Conservation (phyloP, 2,329 filamentous ascomycete genomes). For the Stagonosporopsis rhizophila region DNA sequence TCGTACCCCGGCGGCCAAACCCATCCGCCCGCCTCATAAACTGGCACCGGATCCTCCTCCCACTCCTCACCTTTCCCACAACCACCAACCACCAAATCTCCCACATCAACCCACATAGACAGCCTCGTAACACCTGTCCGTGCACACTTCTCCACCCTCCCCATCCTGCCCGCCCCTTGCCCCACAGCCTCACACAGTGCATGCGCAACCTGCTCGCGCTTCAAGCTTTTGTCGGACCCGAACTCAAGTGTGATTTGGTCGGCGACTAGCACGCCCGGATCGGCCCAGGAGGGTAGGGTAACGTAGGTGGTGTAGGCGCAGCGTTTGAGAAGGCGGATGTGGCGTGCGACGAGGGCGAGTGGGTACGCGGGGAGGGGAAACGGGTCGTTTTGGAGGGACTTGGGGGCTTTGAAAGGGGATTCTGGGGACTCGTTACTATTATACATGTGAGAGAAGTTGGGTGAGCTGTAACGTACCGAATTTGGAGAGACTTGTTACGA, state of each 20-base stretch:
- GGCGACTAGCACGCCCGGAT: slow-evolving; percentile 12
- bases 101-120: slow-evolving; percentile 24
- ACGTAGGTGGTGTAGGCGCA: slow-evolving; percentile 18
- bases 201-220: slow-evolving; percentile 8
- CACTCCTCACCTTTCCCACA: not conserved
- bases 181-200: slow-evolving; percentile 20
- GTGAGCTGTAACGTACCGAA: not conserved
- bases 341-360: slow-evolving; percentile 11
- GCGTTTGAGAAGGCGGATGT: slow-evolving; percentile 18
- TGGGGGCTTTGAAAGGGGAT: slow-evolving; percentile 3
- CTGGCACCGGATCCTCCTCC: slow-evolving; percentile 4
- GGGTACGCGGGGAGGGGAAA: slow-evolving; percentile 5
- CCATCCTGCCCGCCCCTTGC: slow-evolving; percentile 23
- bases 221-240: slow-evolving; percentile 4
- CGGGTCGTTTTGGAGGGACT: not conserved
- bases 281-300: slow-evolving; percentile 18
- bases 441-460: not conserved
- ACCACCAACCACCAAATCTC: slow-evolving; percentile 11
- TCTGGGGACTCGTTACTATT: not conserved
- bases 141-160: slow-evolving; percentile 16
- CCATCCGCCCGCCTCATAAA: slow-evolving; percentile 3
- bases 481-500: slow-evolving; percentile 7
- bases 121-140: slow-evolving; percentile 16
- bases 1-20: slow-evolving; percentile 6
- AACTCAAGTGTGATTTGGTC: slow-evolving; percentile 26